These are phyloP conservation scores for Silybum marianum DNA, from an alignment of 129 eudicot species.

Conservation along the genomic window DNA sequence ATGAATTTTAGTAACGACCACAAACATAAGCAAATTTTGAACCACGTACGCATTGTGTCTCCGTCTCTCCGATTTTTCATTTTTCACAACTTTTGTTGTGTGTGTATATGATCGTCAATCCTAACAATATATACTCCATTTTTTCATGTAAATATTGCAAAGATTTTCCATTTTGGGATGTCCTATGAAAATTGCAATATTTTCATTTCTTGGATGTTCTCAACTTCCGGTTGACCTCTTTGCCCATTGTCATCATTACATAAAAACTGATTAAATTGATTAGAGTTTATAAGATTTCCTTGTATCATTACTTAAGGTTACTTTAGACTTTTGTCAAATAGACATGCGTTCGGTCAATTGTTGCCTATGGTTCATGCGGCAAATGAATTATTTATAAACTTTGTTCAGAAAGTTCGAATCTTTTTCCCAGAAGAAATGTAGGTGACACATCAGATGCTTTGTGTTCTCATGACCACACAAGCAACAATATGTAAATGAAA, in stretches of 20 bases:
- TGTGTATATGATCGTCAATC: background rate
- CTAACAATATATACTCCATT: background rate
- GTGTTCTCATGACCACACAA: background rate
- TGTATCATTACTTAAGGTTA: background rate
- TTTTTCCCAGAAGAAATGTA: slow-evolving; percentile 14
- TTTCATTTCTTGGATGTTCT: background rate
- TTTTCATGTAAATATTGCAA: background rate
- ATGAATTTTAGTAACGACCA: background rate
- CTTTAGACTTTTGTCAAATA: background rate
- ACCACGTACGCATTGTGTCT: background rate
- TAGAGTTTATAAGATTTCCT: slow-evolving; percentile 8
- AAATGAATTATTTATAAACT: background rate
- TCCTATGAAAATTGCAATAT: background rate
- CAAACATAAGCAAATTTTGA: slow-evolving; percentile 10
- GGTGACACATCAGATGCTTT: background rate
- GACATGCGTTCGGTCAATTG: background rate
- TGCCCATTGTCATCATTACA: background rate
- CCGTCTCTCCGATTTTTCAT: background rate
- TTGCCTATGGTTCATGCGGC: background rate
- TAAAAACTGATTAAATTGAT: background rate
- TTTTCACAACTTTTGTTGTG: background rate
- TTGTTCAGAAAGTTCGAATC: background rate
- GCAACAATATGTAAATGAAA: slow-evolving; percentile 15
- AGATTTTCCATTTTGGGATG: background rate
- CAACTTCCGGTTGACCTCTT: background rate